Percentiles rank a stretch among this genome's conserved stretches.
These are phyloP conservation scores for Asparagopsis taxiformis DNA, from an alignment of 31 red algal genomes.

Conservation along the genomic window DNA sequence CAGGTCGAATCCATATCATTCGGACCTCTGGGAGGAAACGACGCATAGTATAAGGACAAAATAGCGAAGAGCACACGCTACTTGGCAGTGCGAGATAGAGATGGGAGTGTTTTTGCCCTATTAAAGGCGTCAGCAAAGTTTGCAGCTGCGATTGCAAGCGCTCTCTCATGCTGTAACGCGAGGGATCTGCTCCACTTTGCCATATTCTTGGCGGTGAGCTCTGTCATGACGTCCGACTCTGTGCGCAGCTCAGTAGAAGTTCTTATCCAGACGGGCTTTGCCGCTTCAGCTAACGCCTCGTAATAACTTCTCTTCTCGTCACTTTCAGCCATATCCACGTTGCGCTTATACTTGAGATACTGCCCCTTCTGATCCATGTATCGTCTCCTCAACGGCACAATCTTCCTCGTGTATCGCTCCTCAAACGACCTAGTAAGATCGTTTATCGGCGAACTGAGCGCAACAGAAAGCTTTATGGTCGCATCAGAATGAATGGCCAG, in stretches of 20 bases:
- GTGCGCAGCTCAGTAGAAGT: slow-evolving; percentile 63
- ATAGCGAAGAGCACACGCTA: not conserved
- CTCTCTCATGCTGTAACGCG: slow-evolving; percentile 67
- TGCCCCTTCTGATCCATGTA: slow-evolving; percentile 87
- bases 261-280: slow-evolving; percentile 74
- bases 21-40: not conserved
- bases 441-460: slow-evolving; percentile 60
- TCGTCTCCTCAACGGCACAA: slow-evolving; percentile 60
- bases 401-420: slow-evolving; percentile 70
- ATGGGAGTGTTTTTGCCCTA: slow-evolving; percentile 51
- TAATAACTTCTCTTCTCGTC: slow-evolving; percentile 72
- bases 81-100: slow-evolving; percentile 14
- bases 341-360: slow-evolving; percentile 67
- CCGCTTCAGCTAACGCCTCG: slow-evolving; percentile 71
- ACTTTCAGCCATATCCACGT: slow-evolving; percentile 69
- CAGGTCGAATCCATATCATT: not conserved
- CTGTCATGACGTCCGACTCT: slow-evolving; percentile 74
- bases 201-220: slow-evolving; percentile 70
- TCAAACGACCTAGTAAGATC: slow-evolving; percentile 63
- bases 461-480: slow-evolving; percentile 45
- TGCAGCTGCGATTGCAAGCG: slow-evolving; percentile 55
- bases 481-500: slow-evolving; percentile 41
- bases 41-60: not conserved
- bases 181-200: slow-evolving; percentile 65
- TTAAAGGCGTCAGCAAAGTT: slow-evolving; percentile 79